phyloP scores from a whole-genome alignment of 2,329 filamentous ascomycete species.

The Teratosphaeriaceae sp. region DNA sequence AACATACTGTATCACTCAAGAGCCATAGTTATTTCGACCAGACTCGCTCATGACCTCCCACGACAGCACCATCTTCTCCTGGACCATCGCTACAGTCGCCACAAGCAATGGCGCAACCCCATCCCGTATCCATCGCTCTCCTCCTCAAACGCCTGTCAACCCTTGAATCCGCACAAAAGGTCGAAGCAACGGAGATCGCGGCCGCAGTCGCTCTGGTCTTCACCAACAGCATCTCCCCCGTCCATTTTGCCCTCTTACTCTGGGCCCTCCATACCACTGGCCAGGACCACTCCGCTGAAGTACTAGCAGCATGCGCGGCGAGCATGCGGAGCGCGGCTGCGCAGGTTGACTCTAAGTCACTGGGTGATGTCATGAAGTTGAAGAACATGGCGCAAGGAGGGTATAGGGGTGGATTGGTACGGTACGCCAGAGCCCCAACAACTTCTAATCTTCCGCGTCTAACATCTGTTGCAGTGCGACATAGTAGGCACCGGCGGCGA shows the following conservation, averaged over 20 bases:
- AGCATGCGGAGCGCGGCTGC: conserved; percentile 78
- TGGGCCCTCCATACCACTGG: conserved; percentile 90
- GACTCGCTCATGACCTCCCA: neutral
- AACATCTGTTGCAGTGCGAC: conserved; percentile 54
- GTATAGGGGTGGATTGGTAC: conserved; percentile 78
- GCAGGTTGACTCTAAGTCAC: conserved; percentile 57
- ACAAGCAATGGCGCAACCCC: conserved; percentile 9
- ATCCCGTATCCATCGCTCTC: conserved; percentile 54
- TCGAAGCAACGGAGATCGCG: conserved; percentile 76
- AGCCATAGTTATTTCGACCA: neutral
- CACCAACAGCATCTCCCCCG: conserved; percentile 78
- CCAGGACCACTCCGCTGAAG: conserved; percentile 74
- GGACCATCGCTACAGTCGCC: neutral
- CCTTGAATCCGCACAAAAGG: conserved; percentile 34
- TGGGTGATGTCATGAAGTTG: conserved; percentile 55
- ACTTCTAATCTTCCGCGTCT: neutral
- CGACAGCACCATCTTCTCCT: neutral
- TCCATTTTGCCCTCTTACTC: conserved; percentile 79
- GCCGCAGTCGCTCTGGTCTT: conserved; percentile 88
- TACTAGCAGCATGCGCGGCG: conserved; percentile 76
- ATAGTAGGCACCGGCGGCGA: conserved; percentile 98
- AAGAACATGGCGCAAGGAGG: conserved; percentile 60
- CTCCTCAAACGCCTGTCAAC: conserved; percentile 63
- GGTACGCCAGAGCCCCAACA: conserved; percentile 4
- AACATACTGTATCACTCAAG: neutral